Conservation (phyloP, 345 rosid genomes). For the Ceriops tagal region DNA sequence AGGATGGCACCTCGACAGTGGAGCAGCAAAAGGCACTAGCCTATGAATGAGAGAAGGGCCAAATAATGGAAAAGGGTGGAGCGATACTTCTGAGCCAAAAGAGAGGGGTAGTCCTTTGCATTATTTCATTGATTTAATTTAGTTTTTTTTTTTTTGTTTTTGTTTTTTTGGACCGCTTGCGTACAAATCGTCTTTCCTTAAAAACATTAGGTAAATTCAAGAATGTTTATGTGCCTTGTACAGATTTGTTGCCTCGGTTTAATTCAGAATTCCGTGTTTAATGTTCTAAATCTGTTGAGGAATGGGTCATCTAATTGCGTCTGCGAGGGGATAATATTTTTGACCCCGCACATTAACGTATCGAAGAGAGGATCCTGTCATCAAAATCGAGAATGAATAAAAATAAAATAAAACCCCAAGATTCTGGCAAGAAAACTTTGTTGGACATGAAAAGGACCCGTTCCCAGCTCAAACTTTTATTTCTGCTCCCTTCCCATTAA, state of each 20-base stretch:
- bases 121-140: slow-evolving; percentile 9
- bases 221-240: slow-evolving; percentile 23
- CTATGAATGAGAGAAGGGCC: slow-evolving; percentile 1
- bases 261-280: slow-evolving; percentile 9
- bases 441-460: too few species aligned
- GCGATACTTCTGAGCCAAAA: not conserved
- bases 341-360: too few species aligned
- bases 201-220: slow-evolving; percentile 3
- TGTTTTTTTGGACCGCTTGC: not conserved
- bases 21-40: not conserved
- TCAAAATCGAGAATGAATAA: too few species aligned
- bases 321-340: not conserved
- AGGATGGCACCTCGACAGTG: slow-evolving; percentile 1
- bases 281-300: not conserved
- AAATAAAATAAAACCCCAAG: too few species aligned
- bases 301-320: too few species aligned
- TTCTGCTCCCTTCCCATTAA: too few species aligned
- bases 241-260: slow-evolving; percentile 17
- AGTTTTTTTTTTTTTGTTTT: not conserved
- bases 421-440: too few species aligned
- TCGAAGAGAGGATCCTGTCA: too few species aligned
- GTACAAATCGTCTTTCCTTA: slow-evolving; percentile 1
- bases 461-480: too few species aligned
- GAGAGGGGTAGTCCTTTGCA: slow-evolving; percentile 11
- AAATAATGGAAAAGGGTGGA: not conserved